Conservation (phyloP, 2,329 filamentous ascomycete species). For the Ascochyta fabae region DNA sequence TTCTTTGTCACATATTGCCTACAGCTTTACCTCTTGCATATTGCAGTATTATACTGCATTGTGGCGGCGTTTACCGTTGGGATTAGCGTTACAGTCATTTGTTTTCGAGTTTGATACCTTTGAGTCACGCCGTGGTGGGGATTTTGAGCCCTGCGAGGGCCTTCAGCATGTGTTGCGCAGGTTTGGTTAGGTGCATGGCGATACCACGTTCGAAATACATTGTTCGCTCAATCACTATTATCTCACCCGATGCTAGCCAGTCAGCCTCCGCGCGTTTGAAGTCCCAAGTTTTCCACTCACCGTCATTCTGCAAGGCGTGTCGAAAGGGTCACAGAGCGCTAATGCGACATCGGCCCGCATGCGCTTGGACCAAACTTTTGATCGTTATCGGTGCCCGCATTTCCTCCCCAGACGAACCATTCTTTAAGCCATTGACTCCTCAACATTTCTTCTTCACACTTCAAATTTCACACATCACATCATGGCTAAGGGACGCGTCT, state of each 20-base stretch:
- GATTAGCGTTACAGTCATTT: slow-evolving; percentile 18
- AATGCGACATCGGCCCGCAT: slow-evolving; percentile 30
- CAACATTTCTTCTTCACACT: slow-evolving; percentile 18
- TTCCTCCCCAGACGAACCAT: slow-evolving; percentile 20
- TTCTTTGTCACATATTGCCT: slow-evolving; percentile 15
- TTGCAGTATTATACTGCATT: slow-evolving; percentile 8
- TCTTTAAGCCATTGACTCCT: slow-evolving; percentile 25
- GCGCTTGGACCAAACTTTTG: slow-evolving; percentile 24
- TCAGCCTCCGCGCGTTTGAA: not conserved
- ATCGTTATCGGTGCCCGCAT: slow-evolving; percentile 26
- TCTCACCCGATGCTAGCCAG: slow-evolving; percentile 12
- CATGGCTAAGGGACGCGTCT: slow-evolving; percentile 55
- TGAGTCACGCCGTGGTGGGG: slow-evolving; percentile 10
- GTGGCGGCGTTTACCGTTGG: slow-evolving; percentile 13
- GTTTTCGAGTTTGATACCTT: slow-evolving; percentile 17
- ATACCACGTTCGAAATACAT: slow-evolving; percentile 7
- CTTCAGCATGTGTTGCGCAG: not conserved
- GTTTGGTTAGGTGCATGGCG: slow-evolving; percentile 8
- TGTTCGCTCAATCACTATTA: not conserved
- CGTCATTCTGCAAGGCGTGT: slow-evolving; percentile 11
- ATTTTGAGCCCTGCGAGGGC: not conserved
- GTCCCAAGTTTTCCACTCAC: slow-evolving; percentile 4
- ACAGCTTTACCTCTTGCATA: slow-evolving; percentile 1
- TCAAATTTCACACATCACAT: slow-evolving; percentile 9
- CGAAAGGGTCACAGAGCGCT: slow-evolving; percentile 8